Percentiles rank a stretch among this genome's conserved stretches.
Conservation (phyloP, 306 rosid species). For the Cucurbita pepo region DNA sequence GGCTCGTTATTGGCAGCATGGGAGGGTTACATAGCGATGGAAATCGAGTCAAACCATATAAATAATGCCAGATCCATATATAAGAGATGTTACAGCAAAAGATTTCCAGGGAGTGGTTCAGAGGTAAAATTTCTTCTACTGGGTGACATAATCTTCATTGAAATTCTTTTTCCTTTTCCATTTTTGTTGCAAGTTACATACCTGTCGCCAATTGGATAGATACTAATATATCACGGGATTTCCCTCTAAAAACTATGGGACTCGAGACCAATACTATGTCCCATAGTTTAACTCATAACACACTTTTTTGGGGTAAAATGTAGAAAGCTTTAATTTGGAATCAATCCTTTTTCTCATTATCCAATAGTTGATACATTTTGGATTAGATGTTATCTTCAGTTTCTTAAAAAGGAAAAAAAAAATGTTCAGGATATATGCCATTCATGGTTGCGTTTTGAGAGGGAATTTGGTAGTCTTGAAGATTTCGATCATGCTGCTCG, state of each 20-base stretch:
- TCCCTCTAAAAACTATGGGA: background rate
- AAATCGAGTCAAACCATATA: constrained; percentile 49
- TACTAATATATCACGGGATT: background rate
- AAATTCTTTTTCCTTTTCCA: background rate
- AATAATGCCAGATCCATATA: constrained; percentile 73
- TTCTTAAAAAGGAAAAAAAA: constrained; percentile 29
- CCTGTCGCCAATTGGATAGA: background rate
- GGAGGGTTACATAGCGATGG: constrained; percentile 69
- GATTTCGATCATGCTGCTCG: constrained; percentile 62
- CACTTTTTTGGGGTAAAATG: background rate
- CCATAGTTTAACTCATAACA: background rate
- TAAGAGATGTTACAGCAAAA: constrained; percentile 76
- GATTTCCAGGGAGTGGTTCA: constrained; percentile 63
- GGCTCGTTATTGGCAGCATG: constrained; percentile 79
- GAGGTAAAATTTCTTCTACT: constrained; percentile 38
- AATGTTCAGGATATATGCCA: constrained; percentile 93
- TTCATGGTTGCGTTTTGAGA: constrained; percentile 83
- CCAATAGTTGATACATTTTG: constrained; percentile 16
- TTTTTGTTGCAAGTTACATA: background rate
- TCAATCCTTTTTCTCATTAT: background rate
- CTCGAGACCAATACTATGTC: background rate
- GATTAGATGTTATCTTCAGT: constrained; percentile 63
- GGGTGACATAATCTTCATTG: background rate
- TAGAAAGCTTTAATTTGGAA: background rate
- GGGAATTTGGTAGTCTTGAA: constrained; percentile 68